phyloP scores from a whole-genome alignment of 306 rosid genomes.

The Cyamopsis tetragonoloba region DNA sequence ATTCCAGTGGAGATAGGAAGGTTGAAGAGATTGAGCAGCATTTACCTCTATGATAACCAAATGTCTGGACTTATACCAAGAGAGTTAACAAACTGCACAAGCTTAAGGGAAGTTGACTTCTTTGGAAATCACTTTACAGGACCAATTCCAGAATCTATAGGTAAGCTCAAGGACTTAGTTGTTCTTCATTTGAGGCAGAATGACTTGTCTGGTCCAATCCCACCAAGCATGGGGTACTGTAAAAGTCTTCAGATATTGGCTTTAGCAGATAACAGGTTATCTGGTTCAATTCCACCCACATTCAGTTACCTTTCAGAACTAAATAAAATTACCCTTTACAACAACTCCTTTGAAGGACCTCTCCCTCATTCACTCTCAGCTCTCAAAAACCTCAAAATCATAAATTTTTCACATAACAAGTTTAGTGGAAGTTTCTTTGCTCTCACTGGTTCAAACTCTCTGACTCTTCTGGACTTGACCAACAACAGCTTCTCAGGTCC shows the following conservation, averaged over 20 bases:
- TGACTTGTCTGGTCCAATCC: conserved; percentile 78
- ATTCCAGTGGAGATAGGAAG: conserved; percentile 79
- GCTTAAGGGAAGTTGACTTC: conserved; percentile 70
- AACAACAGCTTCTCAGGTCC: conserved; percentile 92
- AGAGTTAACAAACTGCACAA: conserved; percentile 79
- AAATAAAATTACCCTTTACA: conserved; percentile 73
- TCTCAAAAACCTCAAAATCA: conserved; percentile 74
- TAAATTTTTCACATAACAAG: conserved; percentile 78
- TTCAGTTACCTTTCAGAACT: conserved; percentile 75
- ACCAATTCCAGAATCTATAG: conserved; percentile 73
- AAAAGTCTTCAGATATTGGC: conserved; percentile 70
- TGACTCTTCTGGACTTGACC: conserved; percentile 73
- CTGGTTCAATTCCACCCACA: conserved; percentile 83
- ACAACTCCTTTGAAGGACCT: conserved; percentile 91
- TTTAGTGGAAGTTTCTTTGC: conserved; percentile 74
- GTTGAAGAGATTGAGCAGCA: conserved; percentile 48
- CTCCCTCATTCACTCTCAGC: conserved; percentile 62
- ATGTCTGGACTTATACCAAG: conserved; percentile 75
- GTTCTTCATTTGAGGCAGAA: conserved; percentile 92
- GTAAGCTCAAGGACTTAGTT: conserved; percentile 65
- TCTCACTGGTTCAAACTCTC: conserved; percentile 61
- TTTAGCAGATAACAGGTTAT: conserved; percentile 83
- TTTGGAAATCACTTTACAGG: conserved; percentile 84
- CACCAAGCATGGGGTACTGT: conserved; percentile 89
- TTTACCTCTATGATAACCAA: conserved; percentile 87